Evolutionary conservation across 805 yeast genomes (phyloP), one percentile per base, ranked within the genome.

Genomic region (Ogataea philodendri): DNA sequence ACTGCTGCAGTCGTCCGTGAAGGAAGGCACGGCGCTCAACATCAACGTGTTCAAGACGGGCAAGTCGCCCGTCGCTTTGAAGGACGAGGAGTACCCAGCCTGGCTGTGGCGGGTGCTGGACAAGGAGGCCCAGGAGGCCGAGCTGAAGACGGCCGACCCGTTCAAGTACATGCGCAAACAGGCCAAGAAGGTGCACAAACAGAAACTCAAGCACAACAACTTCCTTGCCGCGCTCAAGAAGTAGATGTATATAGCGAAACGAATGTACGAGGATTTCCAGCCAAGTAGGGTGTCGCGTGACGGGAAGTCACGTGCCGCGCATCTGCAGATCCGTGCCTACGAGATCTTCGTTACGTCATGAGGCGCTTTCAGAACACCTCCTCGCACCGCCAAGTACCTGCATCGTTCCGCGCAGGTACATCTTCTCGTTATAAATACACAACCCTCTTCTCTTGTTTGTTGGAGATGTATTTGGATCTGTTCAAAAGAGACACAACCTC

Each of bases 41-140:
- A 63, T 88, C 52, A 83, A 84, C 50, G 71, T 90, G 27, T 75
- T 75, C 55, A 88, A 87, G 55, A 69, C 72, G 22, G 94, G 90
- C n/a, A 77, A 81, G 41, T 96, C 88, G 49, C 87, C 94, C 7
- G 78, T 86, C 5, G 97, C 97, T 2, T 61, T 83, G 36, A 86
- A 82, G 43, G 97, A 93, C 57, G 68, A 68, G 23, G 95, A 89
- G 52, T 90, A 90, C 56, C 98, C 98, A 5, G 84, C 73, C 28
- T 90, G 98, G 98, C 70, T 90, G 35, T 93, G 97, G 97, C 76
- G 72, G 5, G 67, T 85, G 30, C 71, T 88, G 20, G 95, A 89
- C 59, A 66, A 73, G 33, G 73, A 74, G 23, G 74, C 74, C n/a
- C 79, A 76, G 52, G 66, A 70, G 38, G 72, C 67, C 17, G 67